These are phyloP conservation scores for Paracamarosporium sp. DNA, from an alignment of 2,329 filamentous ascomycete species.

Conservation along the genomic window DNA sequence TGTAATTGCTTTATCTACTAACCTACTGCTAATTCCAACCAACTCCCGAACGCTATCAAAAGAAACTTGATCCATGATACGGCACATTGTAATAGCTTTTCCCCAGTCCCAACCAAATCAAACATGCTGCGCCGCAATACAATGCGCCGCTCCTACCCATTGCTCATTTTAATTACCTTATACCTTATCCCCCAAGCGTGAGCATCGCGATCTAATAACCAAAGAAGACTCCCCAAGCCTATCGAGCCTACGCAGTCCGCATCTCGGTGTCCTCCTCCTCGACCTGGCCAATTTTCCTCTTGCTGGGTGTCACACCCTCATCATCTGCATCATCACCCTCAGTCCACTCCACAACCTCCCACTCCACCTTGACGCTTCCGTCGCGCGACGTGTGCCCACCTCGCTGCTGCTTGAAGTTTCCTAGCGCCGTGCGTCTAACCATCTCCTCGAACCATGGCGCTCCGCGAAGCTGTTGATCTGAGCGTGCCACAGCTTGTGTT, in stretches of 20 bases:
- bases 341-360: constrained; percentile 79
- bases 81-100: not conserved
- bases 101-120: not conserved
- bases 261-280: constrained; percentile 39
- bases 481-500: constrained; percentile 21
- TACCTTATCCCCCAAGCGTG: constrained; percentile 27
- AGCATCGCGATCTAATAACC: constrained; percentile 31
- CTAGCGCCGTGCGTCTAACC: constrained; percentile 76
- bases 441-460: constrained; percentile 87
- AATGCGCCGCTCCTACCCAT: not conserved
- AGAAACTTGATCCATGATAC: not conserved
- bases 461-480: constrained; percentile 52
- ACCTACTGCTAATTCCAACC: not conserved
- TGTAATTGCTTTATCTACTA: no score
- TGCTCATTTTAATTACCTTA: constrained; percentile 12
- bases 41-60: not conserved
- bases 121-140: not conserved
- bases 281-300: constrained; percentile 44
- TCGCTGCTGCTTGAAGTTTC: constrained; percentile 68
- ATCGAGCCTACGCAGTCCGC: constrained; percentile 28
- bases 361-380: constrained; percentile 73
- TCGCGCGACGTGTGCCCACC: constrained; percentile 68
- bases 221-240: not conserved
- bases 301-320: constrained; percentile 33
- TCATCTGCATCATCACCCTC: constrained; percentile 48